phyloP scores from a whole-genome alignment of 345 rosid genomes.

The Gossypium sturtianum region DNA sequence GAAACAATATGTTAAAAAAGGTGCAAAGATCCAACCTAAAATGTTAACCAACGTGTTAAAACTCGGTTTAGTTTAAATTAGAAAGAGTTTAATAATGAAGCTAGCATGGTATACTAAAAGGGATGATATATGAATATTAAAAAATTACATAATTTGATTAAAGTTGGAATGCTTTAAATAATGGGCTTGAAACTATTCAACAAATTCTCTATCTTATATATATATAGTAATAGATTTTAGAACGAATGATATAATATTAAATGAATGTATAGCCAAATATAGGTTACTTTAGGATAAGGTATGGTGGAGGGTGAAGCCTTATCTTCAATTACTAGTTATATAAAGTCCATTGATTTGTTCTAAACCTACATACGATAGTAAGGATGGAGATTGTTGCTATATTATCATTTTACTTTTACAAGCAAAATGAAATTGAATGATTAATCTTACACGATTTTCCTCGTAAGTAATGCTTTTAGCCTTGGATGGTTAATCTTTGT shows the following conservation, averaged over 20 bases:
- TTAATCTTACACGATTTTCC: slow-evolving; percentile 10
- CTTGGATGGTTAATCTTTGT: neutral
- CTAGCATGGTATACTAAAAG: too few relatives aligned
- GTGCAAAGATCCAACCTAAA: neutral
- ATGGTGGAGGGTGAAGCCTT: slow-evolving; percentile 7
- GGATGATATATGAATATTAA: too few relatives aligned
- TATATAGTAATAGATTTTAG: neutral
- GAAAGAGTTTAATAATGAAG: neutral
- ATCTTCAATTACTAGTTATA: slow-evolving; percentile 14
- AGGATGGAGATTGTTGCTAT: neutral
- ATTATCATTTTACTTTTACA: slow-evolving; percentile 3
- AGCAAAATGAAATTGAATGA: neutral
- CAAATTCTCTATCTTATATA: neutral
- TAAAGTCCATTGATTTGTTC: slow-evolving; percentile 14
- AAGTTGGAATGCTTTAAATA: neutral
- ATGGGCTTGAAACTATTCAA: neutral
- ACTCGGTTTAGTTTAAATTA: neutral
- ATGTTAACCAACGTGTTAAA: neutral
- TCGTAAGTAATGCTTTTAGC: neutral
- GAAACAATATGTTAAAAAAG: neutral
- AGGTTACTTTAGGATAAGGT: slow-evolving; percentile 8
- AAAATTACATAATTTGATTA: neutral
- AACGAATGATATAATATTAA: neutral
- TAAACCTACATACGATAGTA: neutral
- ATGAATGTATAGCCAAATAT: neutral